Percentiles rank a stretch among this genome's conserved stretches.
Evolutionary conservation across 2,329 filamentous ascomycete species (phyloP).

Genomic region (Neophaeococcomyces aloes): DNA sequence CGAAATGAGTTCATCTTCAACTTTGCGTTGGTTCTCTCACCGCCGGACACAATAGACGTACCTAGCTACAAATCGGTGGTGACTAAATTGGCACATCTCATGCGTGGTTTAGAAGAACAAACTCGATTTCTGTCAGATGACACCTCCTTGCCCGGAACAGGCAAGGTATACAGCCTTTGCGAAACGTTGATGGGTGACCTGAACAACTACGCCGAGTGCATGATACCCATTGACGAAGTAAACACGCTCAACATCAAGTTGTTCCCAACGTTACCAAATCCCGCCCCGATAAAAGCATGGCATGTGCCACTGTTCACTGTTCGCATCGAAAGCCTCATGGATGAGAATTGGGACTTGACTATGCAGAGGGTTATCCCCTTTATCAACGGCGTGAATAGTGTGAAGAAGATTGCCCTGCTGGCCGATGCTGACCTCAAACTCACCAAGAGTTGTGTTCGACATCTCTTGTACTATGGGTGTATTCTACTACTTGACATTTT

Average conservation of each 20-base stretch:
- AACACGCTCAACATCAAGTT: conserved; percentile 96
- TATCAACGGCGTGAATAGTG: conserved; percentile 84
- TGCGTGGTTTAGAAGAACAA: conserved; percentile 86
- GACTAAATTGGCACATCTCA: conserved; percentile 69
- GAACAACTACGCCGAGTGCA: conserved; percentile 95
- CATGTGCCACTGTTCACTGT: conserved; percentile 75
- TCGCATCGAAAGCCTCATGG: conserved; percentile 41
- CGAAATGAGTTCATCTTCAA: conserved; percentile 99
- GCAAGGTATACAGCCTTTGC: conserved; percentile 58
- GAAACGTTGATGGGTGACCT: conserved; percentile 84
- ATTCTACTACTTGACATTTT: conserved; percentile 88
- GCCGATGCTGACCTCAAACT: conserved; percentile 81
- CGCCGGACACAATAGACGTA: conserved; percentile 46
- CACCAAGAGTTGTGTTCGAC: conserved; percentile 73
- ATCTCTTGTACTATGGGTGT: conserved; percentile 87
- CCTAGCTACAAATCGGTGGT: conserved; percentile 76
- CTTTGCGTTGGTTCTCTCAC: conserved; percentile 72
- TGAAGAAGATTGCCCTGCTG: conserved; percentile 72
- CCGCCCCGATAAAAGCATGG: conserved; percentile 70
- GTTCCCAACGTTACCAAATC: conserved; percentile 70
- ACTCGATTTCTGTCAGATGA: conserved; percentile 59
- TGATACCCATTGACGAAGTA: conserved; percentile 95
- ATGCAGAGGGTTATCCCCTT: conserved; percentile 59
- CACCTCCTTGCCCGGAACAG: conserved; percentile 34
- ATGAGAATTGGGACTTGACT: conserved; percentile 46